These are phyloP conservation scores for Raffaelea albimanens DNA, from an alignment of 2,329 filamentous ascomycete genomes.

Conservation along the genomic window DNA sequence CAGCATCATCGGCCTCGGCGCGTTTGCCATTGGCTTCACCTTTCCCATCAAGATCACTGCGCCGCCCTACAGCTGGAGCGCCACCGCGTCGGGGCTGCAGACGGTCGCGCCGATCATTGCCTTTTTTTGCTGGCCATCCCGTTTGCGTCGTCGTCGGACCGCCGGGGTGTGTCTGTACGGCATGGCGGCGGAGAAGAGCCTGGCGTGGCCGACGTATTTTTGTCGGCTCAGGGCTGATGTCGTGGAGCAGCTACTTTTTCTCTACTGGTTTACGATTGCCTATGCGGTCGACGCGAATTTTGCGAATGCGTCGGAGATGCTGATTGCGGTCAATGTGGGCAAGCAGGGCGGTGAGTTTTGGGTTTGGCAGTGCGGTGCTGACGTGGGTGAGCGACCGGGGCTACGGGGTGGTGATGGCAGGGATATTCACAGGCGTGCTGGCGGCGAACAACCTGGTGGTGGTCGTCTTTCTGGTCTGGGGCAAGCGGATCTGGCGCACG, in stretches of 20 bases:
- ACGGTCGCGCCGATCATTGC: slow-evolving; percentile 26
- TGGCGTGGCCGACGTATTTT: background rate
- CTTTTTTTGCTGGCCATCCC: slow-evolving; percentile 28
- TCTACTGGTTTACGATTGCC: slow-evolving; percentile 1
- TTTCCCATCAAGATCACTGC: slow-evolving; percentile 32
- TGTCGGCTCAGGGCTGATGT: background rate
- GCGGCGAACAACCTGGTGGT: background rate
- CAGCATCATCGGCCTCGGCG: slow-evolving; percentile 34
- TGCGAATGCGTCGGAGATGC: slow-evolving; percentile 3
- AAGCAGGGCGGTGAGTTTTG: slow-evolving; percentile 4
- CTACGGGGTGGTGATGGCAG: background rate
- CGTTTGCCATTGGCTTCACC: slow-evolving; percentile 34
- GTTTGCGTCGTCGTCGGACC: slow-evolving; percentile 30
- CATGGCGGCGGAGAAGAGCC: background rate
- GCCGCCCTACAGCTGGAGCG: slow-evolving; percentile 29
- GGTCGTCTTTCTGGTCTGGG: background rate
- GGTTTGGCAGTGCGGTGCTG: background rate
- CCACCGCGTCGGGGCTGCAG: slow-evolving; percentile 29
- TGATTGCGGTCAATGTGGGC: slow-evolving; percentile 2
- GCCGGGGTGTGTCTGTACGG: slow-evolving; percentile 16
- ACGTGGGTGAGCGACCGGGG: background rate
- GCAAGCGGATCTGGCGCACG: background rate
- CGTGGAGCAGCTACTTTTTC: background rate
- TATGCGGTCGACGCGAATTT: slow-evolving; percentile 2
- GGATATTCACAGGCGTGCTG: background rate